Percentiles rank a stretch among this genome's conserved stretches.
Conservation (phyloP, 1,284 basidiomycete genomes). For the Cutaneotrichosporon sp. region DNA sequence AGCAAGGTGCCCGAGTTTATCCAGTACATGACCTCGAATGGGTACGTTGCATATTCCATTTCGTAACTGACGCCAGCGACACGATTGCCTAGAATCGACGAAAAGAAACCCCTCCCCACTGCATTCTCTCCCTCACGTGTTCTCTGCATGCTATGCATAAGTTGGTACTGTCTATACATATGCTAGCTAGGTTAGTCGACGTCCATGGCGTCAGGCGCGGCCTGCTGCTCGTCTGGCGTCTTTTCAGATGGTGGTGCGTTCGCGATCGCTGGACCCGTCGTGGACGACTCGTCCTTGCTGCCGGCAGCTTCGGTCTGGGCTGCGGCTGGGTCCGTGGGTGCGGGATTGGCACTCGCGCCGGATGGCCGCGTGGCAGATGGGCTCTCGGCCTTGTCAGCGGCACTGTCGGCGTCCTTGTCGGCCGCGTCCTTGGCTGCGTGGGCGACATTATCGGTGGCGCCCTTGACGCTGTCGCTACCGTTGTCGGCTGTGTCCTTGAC, state of each 20-base stretch:
- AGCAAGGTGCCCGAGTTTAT: slow-evolving; percentile 32
- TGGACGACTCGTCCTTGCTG: no score
- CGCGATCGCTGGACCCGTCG: no score
- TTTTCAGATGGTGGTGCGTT: background rate
- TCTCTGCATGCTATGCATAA: slow-evolving; percentile 9
- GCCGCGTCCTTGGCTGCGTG: slow-evolving; percentile 37
- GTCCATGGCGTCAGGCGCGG: slow-evolving; percentile 6
- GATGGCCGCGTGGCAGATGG: background rate
- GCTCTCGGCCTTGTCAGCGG: background rate
- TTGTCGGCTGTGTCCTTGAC: slow-evolving; percentile 1
- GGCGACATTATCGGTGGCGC: background rate
- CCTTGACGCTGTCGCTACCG: no score
- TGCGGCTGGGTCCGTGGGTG: background rate
- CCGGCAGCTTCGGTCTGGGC: background rate
- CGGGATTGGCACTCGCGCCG: background rate
- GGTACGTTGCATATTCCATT: slow-evolving; percentile 9
- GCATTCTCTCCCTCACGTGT: background rate
- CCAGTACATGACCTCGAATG: slow-evolving; percentile 41
- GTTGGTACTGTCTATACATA: background rate
- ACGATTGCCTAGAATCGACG: slow-evolving; percentile 6
- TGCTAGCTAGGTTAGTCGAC: slow-evolving; percentile 2
- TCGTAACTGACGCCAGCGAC: slow-evolving; percentile 1
- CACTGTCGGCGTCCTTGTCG: background rate
- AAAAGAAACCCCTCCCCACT: background rate
- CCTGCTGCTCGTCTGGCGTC: no score